Evolutionary conservation across 2,329 filamentous ascomycete species (phyloP).

Genomic region (Penicillium hesseltinei): DNA sequence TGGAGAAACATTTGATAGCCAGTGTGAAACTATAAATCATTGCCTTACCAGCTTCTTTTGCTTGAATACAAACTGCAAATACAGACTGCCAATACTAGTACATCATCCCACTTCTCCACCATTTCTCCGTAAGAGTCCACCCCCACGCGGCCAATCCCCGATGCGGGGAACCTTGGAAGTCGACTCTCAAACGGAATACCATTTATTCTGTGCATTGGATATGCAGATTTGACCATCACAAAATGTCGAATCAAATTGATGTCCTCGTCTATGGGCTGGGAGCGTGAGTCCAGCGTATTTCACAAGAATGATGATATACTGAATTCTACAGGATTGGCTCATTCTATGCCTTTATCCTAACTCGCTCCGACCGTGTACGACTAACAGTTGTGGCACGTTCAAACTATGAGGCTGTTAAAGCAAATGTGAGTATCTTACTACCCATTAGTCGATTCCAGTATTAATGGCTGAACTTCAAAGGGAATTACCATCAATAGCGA

Average conservation of each 20-base stretch:
- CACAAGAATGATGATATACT: not conserved
- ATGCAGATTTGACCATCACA: not conserved
- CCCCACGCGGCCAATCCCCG: conserved; percentile 5
- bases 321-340: conserved; percentile 51
- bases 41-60: too few relatives aligned
- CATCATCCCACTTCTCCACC: not conserved
- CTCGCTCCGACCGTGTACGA: conserved; percentile 40
- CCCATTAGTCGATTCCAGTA: not conserved
- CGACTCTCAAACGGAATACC: not conserved
- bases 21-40: conserved; percentile 28
- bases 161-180: conserved; percentile 1
- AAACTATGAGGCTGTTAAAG: conserved; percentile 45
- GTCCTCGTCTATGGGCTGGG: conserved; percentile 55
- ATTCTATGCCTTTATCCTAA: conserved; percentile 57
- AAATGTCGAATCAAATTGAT: conserved; percentile 35
- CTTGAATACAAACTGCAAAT: not conserved
- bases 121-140: not conserved
- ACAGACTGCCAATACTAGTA: not conserved
- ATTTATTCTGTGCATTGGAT: not conserved
- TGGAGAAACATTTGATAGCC: conserved; percentile 33
- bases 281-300: conserved; percentile 46
- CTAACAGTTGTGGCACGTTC: conserved; percentile 48
- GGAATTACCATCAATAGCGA: conserved; percentile 45
- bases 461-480: conserved; percentile 18
- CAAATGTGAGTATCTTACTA: conserved; percentile 30